Percentiles rank a stretch among this genome's conserved stretches.
These are phyloP conservation scores for Leishmania gerbilli DNA, from an alignment of 208 protist species.

Conservation along the genomic window DNA sequence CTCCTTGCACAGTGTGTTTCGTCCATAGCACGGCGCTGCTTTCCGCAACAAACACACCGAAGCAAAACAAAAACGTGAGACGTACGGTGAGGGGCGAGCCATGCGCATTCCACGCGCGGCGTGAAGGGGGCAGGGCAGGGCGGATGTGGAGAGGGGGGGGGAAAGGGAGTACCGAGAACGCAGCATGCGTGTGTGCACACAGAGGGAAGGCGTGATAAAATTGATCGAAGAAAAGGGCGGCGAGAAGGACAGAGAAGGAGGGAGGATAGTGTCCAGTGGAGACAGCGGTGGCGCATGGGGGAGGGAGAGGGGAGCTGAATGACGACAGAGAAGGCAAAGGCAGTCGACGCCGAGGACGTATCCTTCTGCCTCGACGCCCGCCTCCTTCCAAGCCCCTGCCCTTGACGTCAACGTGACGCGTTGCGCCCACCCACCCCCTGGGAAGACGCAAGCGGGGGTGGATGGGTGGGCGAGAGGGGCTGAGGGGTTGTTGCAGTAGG, in stretches of 20 bases:
- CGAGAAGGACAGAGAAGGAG: neutral
- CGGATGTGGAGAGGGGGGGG: neutral
- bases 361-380: neutral
- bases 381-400: neutral
- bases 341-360: neutral
- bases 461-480: too few relatives aligned
- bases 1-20: neutral
- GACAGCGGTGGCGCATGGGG: neutral
- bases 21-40: neutral
- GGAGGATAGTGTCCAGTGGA: neutral
- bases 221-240: neutral
- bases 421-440: neutral
- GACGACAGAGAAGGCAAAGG: neutral
- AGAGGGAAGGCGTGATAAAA: neutral
- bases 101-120: too few relatives aligned
- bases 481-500: neutral
- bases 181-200: neutral
- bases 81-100: neutral
- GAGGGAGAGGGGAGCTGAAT: neutral
- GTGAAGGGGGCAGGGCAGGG: neutral
- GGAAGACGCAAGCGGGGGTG: neutral
- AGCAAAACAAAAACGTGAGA: neutral
- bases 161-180: neutral
- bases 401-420: neutral
- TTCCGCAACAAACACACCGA: neutral